Percentiles rank a stretch among this genome's conserved stretches.
These are phyloP conservation scores for Danielozyma ontarioensis DNA, from an alignment of 805 yeast species.

Conservation along the genomic window DNA sequence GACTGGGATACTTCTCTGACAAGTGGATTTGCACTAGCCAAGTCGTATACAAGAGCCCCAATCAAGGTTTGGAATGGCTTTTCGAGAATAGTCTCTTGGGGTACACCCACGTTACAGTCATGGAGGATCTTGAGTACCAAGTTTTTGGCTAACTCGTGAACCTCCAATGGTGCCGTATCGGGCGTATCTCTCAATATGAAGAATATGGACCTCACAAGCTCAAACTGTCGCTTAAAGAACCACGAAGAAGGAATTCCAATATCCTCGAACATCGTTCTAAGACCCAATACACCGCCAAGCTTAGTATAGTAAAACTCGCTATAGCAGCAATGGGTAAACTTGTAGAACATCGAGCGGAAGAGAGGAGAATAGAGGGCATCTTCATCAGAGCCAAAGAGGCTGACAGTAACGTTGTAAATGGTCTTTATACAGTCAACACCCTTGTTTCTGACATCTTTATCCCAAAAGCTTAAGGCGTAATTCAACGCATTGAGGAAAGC, in stretches of 20 bases:
- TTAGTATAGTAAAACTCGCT: conserved; percentile 84
- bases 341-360: conserved; percentile 69
- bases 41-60: conserved; percentile 87
- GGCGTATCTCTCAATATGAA: conserved; percentile 90
- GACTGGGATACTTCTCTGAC: conserved; percentile 81
- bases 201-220: conserved; percentile 77
- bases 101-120: conserved; percentile 57
- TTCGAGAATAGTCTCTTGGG: conserved; percentile 57
- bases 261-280: conserved; percentile 66
- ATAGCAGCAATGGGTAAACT: conserved; percentile 86
- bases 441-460: conserved; percentile 60
- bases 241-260: conserved; percentile 64
- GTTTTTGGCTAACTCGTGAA: conserved; percentile 64
- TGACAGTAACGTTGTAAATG: conserved; percentile 55
- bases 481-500: conserved; percentile 71
- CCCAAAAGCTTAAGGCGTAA: conserved; percentile 75
- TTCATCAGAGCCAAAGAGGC: conserved; percentile 62
- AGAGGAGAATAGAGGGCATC: conserved; percentile 69
- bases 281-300: conserved; percentile 84
- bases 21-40: conserved; percentile 79
- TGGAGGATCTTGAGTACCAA: conserved; percentile 60
- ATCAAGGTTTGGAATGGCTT: conserved; percentile 76
- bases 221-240: conserved; percentile 75
- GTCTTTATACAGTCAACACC: conserved; percentile 64
- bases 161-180: conserved; percentile 77